Conservation (phyloP, 2,329 filamentous ascomycete genomes). For the Fusarium musae region DNA sequence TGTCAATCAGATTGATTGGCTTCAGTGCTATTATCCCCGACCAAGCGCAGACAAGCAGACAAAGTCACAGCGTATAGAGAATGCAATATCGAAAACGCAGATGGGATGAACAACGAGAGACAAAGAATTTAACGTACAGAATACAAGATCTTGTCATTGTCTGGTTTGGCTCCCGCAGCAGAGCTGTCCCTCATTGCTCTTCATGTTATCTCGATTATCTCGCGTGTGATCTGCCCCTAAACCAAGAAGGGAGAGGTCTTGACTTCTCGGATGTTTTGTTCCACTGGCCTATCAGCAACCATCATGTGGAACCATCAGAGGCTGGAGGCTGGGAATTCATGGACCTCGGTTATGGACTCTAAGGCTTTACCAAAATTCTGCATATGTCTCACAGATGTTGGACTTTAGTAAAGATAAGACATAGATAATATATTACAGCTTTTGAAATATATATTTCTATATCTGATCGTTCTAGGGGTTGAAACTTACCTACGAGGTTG, state of each 20-base stretch:
- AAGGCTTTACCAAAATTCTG: neutral
- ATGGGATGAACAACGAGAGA: rapidly evolving
- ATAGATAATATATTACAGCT: too few species aligned
- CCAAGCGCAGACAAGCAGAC: neutral
- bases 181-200: rapidly evolving
- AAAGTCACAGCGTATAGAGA: neutral
- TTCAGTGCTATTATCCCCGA: too few species aligned
- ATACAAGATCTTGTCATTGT: too few species aligned
- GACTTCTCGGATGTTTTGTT: neutral
- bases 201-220: neutral
- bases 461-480: too few species aligned
- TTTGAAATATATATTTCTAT: too few species aligned
- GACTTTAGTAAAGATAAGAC: too few species aligned
- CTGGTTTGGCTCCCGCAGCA: rapidly evolving
- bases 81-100: rapidly evolving
- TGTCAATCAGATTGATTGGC: too few species aligned
- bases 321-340: neutral
- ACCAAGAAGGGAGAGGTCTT: neutral
- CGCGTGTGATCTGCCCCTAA: neutral
- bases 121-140: neutral
- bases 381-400: rapidly evolving
- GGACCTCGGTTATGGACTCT: neutral
- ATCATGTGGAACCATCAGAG: too few species aligned
- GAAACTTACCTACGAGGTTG: rapidly evolving
- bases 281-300: neutral